Conservation (phyloP, 345 rosid genomes). For the Euphorbia peplus region DNA sequence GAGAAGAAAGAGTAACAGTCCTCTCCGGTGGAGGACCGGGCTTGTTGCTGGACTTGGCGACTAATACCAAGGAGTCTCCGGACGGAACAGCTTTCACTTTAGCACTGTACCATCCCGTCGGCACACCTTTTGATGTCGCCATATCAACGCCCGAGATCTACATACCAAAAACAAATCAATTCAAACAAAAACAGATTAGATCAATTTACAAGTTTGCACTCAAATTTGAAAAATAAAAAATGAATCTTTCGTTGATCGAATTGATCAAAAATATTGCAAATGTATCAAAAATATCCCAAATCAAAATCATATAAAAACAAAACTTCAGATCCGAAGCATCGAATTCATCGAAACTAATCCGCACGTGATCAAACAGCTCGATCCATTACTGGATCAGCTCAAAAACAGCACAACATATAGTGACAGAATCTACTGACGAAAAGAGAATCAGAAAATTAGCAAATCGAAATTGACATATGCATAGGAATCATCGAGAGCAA, state of each 20-base stretch:
- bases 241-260: slow-evolving; percentile 1
- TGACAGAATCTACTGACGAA: background rate
- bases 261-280: background rate
- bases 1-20: slow-evolving; percentile 73
- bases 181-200: background rate
- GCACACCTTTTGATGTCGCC: slow-evolving; percentile 27
- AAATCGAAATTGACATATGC: background rate
- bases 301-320: background rate
- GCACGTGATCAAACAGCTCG: slow-evolving; percentile 6
- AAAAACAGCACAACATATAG: background rate
- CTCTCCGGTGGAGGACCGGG: slow-evolving; percentile 88
- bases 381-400: slow-evolving; percentile 9
- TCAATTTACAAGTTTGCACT: background rate
- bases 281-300: background rate
- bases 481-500: background rate
- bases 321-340: slow-evolving; percentile 23
- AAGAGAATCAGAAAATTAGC: background rate
- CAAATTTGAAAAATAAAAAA: background rate
- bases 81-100: slow-evolving; percentile 87
- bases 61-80: slow-evolving; percentile 80
- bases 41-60: slow-evolving; percentile 52
- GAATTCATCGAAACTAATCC: slow-evolving; percentile 13
- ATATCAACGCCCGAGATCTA: slow-evolving; percentile 24
- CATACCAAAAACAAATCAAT: background rate
- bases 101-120: slow-evolving; percentile 53